Evolutionary conservation across 257 asterid species (phyloP).

Genomic region (Paraleonurus japonicus): DNA sequence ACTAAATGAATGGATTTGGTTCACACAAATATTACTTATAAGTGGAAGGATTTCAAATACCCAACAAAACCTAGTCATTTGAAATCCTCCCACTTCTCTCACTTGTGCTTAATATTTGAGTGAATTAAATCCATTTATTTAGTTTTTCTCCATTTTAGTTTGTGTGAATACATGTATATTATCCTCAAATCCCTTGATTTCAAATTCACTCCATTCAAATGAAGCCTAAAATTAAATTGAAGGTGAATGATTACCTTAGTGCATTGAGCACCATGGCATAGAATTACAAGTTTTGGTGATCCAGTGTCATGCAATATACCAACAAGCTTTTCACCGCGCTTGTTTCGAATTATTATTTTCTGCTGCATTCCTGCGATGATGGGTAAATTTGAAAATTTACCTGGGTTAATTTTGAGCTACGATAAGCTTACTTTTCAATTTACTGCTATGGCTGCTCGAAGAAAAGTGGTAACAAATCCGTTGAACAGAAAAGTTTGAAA

Average conservation of each 20-base stretch:
- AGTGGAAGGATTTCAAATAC: too few relatives aligned
- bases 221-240: background rate
- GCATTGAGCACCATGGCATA: constrained; percentile 47
- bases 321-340: constrained; percentile 43
- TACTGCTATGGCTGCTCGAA: constrained; percentile 6
- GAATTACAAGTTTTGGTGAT: constrained; percentile 35
- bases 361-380: constrained; percentile 40
- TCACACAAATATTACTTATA: too few relatives aligned
- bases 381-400: constrained; percentile 10
- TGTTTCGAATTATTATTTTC: constrained; percentile 37
- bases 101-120: too few relatives aligned
- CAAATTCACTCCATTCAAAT: too few relatives aligned
- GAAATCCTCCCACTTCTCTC: too few relatives aligned
- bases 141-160: too few relatives aligned
- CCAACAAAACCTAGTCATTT: too few relatives aligned
- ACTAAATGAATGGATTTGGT: too few relatives aligned
- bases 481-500: background rate
- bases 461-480: background rate
- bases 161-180: too few relatives aligned
- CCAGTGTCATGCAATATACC: constrained; percentile 52
- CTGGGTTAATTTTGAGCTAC: constrained; percentile 17
- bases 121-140: too few relatives aligned
- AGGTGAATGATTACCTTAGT: constrained; percentile 38
- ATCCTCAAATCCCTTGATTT: too few relatives aligned
- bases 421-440: constrained; percentile 7